Evolutionary conservation across 2,329 filamentous ascomycete genomes (phyloP), one percentile per base, ranked within the genome.

Genomic region (Mycosphaerella arachidis): DNA sequence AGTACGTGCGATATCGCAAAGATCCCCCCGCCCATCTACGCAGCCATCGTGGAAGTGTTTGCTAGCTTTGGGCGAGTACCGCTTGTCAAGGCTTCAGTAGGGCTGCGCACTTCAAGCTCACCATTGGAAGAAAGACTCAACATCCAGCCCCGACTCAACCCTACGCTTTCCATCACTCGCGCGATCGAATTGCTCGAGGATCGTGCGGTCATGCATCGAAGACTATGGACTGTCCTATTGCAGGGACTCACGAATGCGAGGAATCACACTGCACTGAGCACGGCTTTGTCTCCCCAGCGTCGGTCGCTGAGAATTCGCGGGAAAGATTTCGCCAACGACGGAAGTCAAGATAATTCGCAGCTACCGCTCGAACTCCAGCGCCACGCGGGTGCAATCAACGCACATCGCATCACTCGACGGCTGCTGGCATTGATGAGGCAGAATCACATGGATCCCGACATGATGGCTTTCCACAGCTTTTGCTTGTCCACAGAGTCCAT

Each of bases 401-500:
- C 68, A 3, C 69, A 65, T 57, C 55, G 60, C 7, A 53, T 72
- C 9, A 58, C 58, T 6, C 54, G 56, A 9, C 60, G 58, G 8
- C 58, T 68, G 1, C 56, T 67, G 13, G 45, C 46, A 1, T 43
- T 66, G 18, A 57, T 66, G 31, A 37, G 48, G 13, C 20, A 63
- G 7, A 46, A 60, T 6, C 43, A 66, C 40, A 57, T 77, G n/a
- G 71, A 74, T 24, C 55, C 73, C 66, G 46, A 64, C 18, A 33
- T 55, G 4, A 9, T 48, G 18, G 31, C 48, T 7, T 57, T 57
- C 20, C 35, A 45, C 18, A 52, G 31, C 31, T 29, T 52, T 24
- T 57, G 55, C 31, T 30, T 45, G 18, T 31, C 55, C 3, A 30
- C 45, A 10, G 51, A 54, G 18, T 13, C 24, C 3, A 59, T 57